A percentile compares a stretch with the other conserved stretches of the same genome.
Conservation (phyloP, 179 eudicot species). For the Beta corolliflora region DNA sequence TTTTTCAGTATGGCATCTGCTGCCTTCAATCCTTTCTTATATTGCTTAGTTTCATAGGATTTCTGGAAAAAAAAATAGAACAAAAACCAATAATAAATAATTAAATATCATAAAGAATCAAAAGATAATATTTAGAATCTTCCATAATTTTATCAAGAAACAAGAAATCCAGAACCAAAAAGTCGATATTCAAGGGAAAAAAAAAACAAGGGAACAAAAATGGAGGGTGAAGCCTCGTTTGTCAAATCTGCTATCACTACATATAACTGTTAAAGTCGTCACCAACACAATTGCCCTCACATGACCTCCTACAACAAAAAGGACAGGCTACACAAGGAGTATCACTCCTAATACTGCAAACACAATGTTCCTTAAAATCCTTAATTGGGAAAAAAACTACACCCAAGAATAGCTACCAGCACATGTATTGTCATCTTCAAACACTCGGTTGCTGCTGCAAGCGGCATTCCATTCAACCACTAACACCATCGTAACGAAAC, state of each 20-base stretch:
- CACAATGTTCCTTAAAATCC: no score
- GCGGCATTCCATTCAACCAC: background rate
- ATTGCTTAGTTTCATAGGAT: conserved; percentile 97
- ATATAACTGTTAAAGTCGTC: no score
- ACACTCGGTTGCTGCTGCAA: background rate
- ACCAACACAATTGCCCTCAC: background rate
- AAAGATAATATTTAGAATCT: background rate
- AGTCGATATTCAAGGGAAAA: background rate
- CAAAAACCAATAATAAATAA: background rate
- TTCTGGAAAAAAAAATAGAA: conserved; percentile 45
- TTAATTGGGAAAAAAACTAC: no score
- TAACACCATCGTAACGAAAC: background rate
- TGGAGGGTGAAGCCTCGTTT: background rate
- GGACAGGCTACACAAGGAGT: background rate
- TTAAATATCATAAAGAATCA: background rate
- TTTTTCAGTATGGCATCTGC: conserved; percentile 96
- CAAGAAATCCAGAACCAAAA: background rate
- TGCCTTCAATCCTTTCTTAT: conserved; percentile 98
- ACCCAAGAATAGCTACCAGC: background rate
- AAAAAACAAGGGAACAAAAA: background rate
- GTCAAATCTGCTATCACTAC: background rate
- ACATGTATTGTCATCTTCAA: background rate
- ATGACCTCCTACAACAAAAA: background rate
- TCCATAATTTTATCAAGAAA: background rate
- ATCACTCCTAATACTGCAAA: no score